Percentiles rank a stretch among this genome's conserved stretches.
Evolutionary conservation across 2,329 filamentous ascomycete species (phyloP).

Genomic region (Sporothrix brunneoviolacea): DNA sequence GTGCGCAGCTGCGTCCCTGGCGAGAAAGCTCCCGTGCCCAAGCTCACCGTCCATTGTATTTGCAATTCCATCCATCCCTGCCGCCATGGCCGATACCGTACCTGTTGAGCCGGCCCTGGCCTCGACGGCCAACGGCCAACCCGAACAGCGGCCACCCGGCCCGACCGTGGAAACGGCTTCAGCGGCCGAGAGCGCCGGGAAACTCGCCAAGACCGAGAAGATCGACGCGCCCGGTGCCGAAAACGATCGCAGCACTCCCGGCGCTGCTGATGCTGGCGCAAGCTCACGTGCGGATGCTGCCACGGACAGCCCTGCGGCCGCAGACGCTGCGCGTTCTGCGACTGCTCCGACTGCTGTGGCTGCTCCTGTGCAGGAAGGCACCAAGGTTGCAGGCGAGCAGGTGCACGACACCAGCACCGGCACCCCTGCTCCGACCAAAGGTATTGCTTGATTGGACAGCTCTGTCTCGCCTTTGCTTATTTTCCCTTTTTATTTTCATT

Average conservation of each 20-base stretch:
- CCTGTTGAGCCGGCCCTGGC: background rate
- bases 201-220: background rate
- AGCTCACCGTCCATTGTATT: background rate
- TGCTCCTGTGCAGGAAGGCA: background rate
- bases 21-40: too few relatives aligned
- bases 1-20: too few relatives aligned
- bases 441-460: slow-evolving; percentile 11
- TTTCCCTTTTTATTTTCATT: slow-evolving; percentile 2
- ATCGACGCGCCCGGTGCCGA: background rate
- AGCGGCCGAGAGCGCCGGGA: background rate
- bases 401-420: background rate
- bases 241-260: background rate
- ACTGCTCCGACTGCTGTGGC: background rate
- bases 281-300: background rate
- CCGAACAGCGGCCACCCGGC: background rate
- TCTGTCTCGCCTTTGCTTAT: background rate
- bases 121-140: background rate
- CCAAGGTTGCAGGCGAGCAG: background rate
- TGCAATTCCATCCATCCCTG: background rate
- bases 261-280: background rate
- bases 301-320: background rate
- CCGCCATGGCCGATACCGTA: background rate
- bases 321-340: background rate
- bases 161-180: background rate
- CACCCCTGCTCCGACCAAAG: slow-evolving; percentile 6